Conservation (phyloP, 768 basidiomycete genomes). For the Mrakia hoshinonis region DNA sequence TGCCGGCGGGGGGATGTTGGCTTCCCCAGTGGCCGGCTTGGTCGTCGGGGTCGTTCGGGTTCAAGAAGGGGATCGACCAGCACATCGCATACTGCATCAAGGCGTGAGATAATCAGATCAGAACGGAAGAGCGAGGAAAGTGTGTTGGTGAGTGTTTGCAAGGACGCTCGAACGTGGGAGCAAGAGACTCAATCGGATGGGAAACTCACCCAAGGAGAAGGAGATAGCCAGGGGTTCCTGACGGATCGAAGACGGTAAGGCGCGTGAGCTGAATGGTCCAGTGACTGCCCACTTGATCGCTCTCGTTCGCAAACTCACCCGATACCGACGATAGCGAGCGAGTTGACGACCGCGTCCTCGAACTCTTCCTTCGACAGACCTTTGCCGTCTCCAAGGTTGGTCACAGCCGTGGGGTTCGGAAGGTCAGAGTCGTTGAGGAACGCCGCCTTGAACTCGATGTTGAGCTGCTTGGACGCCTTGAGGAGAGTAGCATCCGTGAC, state of each 20-base stretch:
- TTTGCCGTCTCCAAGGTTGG: background rate
- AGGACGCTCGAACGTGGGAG: too few species aligned
- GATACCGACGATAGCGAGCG: background rate
- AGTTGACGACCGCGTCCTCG: background rate
- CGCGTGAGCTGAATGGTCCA: too few species aligned
- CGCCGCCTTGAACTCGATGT: conserved; percentile 7
- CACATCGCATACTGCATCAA: background rate
- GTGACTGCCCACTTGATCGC: too few species aligned
- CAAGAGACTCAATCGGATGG: too few species aligned
- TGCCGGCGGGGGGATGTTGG: background rate
- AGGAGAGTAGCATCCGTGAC: too few species aligned
- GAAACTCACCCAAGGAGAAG: too few species aligned
- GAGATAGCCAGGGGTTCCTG: too few species aligned
- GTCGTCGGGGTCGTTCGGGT: background rate
- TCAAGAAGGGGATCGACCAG: conserved; percentile 17
- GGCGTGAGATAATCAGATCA: too few species aligned
- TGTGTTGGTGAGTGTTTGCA: too few species aligned
- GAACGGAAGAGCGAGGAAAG: too few species aligned
- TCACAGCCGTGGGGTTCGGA: background rate
- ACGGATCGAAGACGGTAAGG: too few species aligned
- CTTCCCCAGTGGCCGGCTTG: background rate
- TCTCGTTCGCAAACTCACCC: too few species aligned
- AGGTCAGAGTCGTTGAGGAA: background rate
- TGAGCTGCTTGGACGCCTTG: background rate
- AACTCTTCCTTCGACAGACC: background rate